Evolutionary conservation across 2,329 filamentous ascomycete genomes (phyloP).

Genomic region (Alternaria arborescens): DNA sequence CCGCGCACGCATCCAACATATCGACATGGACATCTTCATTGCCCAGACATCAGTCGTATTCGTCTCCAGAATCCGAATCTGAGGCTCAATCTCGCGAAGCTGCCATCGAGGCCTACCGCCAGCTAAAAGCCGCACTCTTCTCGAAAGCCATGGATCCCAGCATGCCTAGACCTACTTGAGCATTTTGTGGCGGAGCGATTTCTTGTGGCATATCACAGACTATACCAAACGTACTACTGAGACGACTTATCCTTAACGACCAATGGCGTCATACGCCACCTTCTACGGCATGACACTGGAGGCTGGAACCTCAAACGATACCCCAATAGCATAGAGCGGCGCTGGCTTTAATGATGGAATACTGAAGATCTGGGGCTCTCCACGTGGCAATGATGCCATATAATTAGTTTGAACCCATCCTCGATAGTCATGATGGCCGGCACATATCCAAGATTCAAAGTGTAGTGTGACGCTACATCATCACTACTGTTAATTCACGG

Average conservation of each 20-base stretch:
- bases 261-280: conserved; percentile 3
- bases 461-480: background rate
- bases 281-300: background rate
- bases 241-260: conserved; percentile 8
- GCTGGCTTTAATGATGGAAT: background rate
- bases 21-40: conserved; percentile 44
- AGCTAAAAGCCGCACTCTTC: conserved; percentile 45
- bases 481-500: background rate
- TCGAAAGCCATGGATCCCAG: conserved; percentile 42
- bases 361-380: background rate
- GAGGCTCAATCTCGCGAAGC: conserved; percentile 35
- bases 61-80: conserved; percentile 18
- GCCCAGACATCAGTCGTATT: conserved; percentile 27
- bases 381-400: conserved; percentile 1
- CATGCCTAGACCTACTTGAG: conserved; percentile 4
- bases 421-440: background rate
- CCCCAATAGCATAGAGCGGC: background rate
- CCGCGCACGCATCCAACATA: conserved; percentile 40
- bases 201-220: conserved; percentile 2
- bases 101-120: conserved; percentile 46
- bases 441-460: background rate
- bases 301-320: conserved; percentile 6
- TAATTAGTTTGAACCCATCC: conserved; percentile 3
- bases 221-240: conserved; percentile 4
- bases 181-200: background rate